These are phyloP conservation scores for Iberis pinnata DNA, from an alignment of 345 rosid genomes.

Conservation along the genomic window DNA sequence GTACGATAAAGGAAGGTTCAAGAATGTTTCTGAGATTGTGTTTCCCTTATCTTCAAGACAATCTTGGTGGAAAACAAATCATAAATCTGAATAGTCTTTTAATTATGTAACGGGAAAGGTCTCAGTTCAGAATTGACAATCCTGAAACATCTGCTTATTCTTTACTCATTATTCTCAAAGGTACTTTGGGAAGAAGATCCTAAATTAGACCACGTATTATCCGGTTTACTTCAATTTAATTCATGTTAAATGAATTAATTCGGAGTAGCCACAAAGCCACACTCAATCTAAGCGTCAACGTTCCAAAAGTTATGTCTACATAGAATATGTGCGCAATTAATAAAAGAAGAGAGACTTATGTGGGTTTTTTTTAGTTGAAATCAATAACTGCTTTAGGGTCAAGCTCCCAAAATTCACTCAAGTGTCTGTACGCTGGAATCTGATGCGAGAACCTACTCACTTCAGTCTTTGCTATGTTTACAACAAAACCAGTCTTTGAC, in stretches of 20 bases:
- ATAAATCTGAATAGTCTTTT: no score
- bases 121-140: no score
- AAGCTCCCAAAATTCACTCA: constrained; percentile 37
- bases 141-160: background rate
- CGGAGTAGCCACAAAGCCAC: no score
- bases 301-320: background rate
- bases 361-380: constrained; percentile 1
- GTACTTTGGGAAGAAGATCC: no score
- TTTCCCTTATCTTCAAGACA: constrained; percentile 53
- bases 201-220: no score
- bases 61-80: no score
- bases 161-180: no score
- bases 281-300: background rate
- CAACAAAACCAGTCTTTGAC: constrained; percentile 18
- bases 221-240: no score
- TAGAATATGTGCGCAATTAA: background rate
- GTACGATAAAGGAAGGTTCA: constrained; percentile 55
- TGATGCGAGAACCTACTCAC: constrained; percentile 49
- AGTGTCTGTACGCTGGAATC: constrained; percentile 38
- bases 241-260: no score
- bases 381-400: constrained; percentile 37
- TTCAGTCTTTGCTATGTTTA: constrained; percentile 31
- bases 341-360: background rate
- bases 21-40: constrained; percentile 53
- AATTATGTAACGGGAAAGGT: no score